Conservation (phyloP, 305 asterid species). For the Fraxinus latifolia region DNA sequence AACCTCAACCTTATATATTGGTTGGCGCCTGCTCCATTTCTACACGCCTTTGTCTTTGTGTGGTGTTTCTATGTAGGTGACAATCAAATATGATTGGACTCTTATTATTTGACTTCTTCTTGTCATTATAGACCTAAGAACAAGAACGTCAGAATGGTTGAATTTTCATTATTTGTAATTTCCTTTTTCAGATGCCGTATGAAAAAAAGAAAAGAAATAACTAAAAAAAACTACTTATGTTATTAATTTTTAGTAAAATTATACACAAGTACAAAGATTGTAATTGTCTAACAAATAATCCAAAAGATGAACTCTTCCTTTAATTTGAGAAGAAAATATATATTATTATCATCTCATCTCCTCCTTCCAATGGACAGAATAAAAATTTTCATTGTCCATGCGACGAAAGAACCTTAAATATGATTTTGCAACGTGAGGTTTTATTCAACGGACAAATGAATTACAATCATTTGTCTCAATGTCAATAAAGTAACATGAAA, state of each 20-base stretch:
- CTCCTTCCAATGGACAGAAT: too few relatives aligned
- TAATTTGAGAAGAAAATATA: not conserved
- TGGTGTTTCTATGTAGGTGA: not conserved
- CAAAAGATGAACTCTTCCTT: not conserved
- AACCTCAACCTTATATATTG: slow-evolving; percentile 8
- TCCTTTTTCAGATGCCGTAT: too few relatives aligned
- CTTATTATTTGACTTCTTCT: not conserved
- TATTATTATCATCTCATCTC: too few relatives aligned
- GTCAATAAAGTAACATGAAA: not conserved
- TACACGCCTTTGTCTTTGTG: not conserved
- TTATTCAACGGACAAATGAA: not conserved
- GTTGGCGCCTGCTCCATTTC: slow-evolving; percentile 19
- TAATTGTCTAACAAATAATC: not conserved
- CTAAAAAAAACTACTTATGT: not conserved
- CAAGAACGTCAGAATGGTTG: not conserved
- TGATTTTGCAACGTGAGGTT: not conserved
- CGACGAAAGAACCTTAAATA: too few relatives aligned
- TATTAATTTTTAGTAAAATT: not conserved
- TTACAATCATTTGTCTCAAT: not conserved
- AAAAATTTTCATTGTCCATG: too few relatives aligned
- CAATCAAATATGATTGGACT: not conserved
- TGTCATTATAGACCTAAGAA: not conserved
- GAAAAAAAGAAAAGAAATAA: not conserved
- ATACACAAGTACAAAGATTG: not conserved
- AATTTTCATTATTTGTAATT: not conserved